Base-by-base conservation (phyloP, 2,329 filamentous ascomycete genomes). In the Alternaria ventricosa region DNA sequence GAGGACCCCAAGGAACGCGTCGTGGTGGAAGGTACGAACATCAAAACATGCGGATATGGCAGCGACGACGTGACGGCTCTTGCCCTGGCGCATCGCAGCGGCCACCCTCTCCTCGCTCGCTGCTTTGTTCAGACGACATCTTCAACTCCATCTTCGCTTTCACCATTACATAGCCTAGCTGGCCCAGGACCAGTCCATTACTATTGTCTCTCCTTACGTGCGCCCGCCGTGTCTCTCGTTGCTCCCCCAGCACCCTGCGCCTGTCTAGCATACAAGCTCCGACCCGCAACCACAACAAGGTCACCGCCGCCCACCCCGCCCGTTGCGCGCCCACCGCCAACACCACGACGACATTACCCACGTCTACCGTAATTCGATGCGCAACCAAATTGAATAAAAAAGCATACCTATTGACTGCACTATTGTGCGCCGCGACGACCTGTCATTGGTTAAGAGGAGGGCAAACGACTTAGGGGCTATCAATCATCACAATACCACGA, bases 11-110 rank as follows among this genome's bases (percentile, higher is more conserved):
- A 18, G 36, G 36, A 41, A 63, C 69, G 69, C 66, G 70, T 66
- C 59, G 53, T 57, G 49, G 62, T 64, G 60, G 57, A 57, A 60
- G 63, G 63, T 57, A 55, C 49, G 63, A 59, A 55, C 49, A 66
- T 61, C 74, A 75, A 71, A 74, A 73, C 73, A 75, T 63, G 69
- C 66, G 72, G 71, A 75, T 68, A 72, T 64, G 50, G 63, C 55
- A 66, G 61, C 57, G 57, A 63, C 66, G 61, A 64, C 65, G 62
- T 60, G 67, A 65, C 62, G 60, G 59, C 57, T 54, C 62, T 46
- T 63, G 65, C 58, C 54, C 57, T 64, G 63, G 57, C 61, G 60
- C 67, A 60, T 61, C 64, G 50, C 54, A 66, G 54, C 64, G 59
- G 62, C 63, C 61, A 30, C 60, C 55, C 44, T 46, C 56, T 57